Evolutionary conservation across 2,329 filamentous ascomycete genomes (phyloP).

Genomic region (Calonectria honghensis): DNA sequence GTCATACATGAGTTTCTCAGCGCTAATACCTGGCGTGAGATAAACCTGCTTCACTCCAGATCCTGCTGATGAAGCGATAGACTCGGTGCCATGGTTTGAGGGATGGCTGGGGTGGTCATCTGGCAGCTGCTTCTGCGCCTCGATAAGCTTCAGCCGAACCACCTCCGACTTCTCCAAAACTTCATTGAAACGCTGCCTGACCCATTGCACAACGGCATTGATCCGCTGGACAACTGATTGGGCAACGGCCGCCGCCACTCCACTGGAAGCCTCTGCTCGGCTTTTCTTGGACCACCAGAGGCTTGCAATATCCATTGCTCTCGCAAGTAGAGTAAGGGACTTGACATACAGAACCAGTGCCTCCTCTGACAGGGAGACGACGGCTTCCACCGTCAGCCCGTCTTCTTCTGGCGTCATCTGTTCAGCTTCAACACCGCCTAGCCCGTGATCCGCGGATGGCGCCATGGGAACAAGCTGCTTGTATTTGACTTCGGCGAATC

Average conservation of each 20-base stretch:
- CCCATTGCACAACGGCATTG: constrained; percentile 97
- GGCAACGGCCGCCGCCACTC: constrained; percentile 62
- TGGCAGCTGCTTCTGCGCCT: constrained; percentile 89
- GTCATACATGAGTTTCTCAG: constrained; percentile 98
- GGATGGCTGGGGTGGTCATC: constrained; percentile 91
- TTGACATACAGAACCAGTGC: constrained; percentile 98
- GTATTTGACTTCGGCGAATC: constrained; percentile 98
- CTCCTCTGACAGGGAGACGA: constrained; percentile 92
- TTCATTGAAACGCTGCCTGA: constrained; percentile 95
- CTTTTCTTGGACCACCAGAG: constrained; percentile 92
- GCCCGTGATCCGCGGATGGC: constrained; percentile 83
- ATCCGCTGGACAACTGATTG: constrained; percentile 81
- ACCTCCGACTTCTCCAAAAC: constrained; percentile 97
- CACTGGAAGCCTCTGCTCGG: constrained; percentile 73
- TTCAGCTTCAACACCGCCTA: constrained; percentile 77
- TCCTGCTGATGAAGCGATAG: constrained; percentile 73
- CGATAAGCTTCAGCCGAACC: constrained; percentile 89
- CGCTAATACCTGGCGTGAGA: constrained; percentile 91
- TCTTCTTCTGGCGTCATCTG: constrained; percentile 77
- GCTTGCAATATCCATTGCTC: constrained; percentile 96
- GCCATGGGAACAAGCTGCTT: constrained; percentile 94
- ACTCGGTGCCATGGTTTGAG: constrained; percentile 80
- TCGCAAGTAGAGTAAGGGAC: constrained; percentile 89
- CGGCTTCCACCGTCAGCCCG: constrained; percentile 88
- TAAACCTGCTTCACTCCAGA: constrained; percentile 86